Conservation (phyloP, 2,329 filamentous ascomycete species). For the Aureobasidium sp. region DNA sequence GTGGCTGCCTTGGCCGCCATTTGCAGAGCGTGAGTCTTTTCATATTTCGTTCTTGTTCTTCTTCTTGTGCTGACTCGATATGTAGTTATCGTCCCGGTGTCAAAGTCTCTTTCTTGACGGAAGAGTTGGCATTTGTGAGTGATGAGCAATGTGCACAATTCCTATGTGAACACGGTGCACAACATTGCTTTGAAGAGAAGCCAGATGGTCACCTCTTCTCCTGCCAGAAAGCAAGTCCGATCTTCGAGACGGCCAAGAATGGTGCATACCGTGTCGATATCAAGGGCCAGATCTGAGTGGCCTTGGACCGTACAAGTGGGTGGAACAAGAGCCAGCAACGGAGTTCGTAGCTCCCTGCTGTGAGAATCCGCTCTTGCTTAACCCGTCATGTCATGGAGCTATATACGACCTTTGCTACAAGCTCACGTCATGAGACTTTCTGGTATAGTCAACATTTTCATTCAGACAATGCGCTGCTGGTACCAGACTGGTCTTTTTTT, state of each 20-base stretch:
- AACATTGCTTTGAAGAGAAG: conserved; percentile 68
- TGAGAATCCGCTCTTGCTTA: neutral
- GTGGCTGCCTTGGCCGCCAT: conserved; percentile 84
- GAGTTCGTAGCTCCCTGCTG: conserved; percentile 12
- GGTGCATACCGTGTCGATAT: conserved; percentile 88
- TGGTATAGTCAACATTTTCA: neutral
- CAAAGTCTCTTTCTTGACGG: conserved; percentile 81
- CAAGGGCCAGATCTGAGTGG: conserved; percentile 80
- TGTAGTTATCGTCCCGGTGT: conserved; percentile 84
- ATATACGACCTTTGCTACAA: neutral
- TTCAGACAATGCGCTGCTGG: neutral
- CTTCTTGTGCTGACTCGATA: conserved; percentile 30
- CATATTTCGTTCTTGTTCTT: neutral
- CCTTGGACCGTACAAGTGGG: conserved; percentile 49
- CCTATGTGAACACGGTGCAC: conserved; percentile 69
- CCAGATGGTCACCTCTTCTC: conserved; percentile 58
- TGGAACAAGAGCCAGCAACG: neutral
- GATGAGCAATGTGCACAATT: conserved; percentile 70
- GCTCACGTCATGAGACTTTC: neutral
- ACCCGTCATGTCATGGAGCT: neutral
- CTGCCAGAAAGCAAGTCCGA: conserved; percentile 59
- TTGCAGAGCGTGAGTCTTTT: conserved; percentile 77
- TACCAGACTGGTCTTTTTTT: neutral
- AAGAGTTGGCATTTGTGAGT: conserved; percentile 90
- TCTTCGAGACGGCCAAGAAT: conserved; percentile 66